A percentile compares a stretch with the other conserved stretches of the same genome.
phyloP scores from a whole-genome alignment of 306 rosid genomes.

The Pyrus bretschneideri region DNA sequence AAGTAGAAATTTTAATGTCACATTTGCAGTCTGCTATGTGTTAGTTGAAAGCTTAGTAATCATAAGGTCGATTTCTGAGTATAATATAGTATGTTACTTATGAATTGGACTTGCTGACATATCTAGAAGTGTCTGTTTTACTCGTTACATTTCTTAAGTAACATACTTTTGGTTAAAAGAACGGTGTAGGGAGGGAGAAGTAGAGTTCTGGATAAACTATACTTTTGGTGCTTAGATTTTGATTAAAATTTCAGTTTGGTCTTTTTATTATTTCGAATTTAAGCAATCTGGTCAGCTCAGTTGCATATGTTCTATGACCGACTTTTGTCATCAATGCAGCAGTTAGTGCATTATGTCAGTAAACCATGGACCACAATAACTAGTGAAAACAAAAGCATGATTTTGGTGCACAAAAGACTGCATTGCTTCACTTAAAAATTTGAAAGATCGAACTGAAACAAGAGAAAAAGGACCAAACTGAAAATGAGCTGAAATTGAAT shows the following conservation, averaged over 20 bases:
- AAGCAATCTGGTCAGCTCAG: not conserved
- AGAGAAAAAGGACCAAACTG: not conserved
- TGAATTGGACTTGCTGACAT: not conserved
- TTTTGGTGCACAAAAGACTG: not conserved
- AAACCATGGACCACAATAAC: not conserved
- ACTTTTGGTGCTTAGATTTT: not conserved
- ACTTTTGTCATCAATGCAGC: not conserved
- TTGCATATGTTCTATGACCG: not conserved
- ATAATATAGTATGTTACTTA: not conserved
- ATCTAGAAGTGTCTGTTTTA: not conserved
- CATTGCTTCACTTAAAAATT: not conserved
- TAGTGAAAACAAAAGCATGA: not conserved
- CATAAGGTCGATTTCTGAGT: not conserved
- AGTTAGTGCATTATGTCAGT: not conserved
- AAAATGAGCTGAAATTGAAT: not conserved
- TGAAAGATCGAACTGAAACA: not conserved
- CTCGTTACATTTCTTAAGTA: not conserved
- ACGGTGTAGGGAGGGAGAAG: not conserved
- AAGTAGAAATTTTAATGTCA: slow-evolving; percentile 23
- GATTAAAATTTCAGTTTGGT: too few relatives aligned
- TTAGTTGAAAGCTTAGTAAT: not conserved
- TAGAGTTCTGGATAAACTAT: not conserved
- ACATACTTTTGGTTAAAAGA: too few relatives aligned
- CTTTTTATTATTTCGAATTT: not conserved
- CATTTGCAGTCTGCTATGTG: not conserved